Base-by-base conservation (phyloP, 768 basidiomycete genomes). In the Tylopilus sp. region DNA sequence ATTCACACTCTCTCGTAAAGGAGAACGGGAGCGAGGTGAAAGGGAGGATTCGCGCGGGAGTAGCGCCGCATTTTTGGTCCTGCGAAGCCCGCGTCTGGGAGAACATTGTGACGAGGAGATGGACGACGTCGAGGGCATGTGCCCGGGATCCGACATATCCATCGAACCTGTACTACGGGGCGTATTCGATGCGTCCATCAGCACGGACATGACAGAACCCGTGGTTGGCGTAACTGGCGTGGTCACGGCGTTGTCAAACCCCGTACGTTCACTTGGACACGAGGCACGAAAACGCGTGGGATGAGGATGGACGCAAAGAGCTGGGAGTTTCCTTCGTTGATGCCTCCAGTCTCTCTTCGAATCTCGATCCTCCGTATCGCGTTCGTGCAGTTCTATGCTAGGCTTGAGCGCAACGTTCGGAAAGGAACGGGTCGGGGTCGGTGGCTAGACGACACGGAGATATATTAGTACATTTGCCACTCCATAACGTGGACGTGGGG, bases 31-130 rank as follows among this genome's bases (percentile, higher is more conserved):
- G 55, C 57, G 57, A 45, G 54, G 36, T 21, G 59, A 68, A 28
- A 52, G 41, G 1, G 70, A 59, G 30, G 65, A 62, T 54, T 59
- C 69, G 41, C 60, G 49, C n/a, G 67, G 65, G 21, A 67, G 61
- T 21, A 69, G 48, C 50, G 69, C 61, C 58, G 74, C 62, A 29
- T 69, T 71, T 54, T 72, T 73, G 56, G 69, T 71, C 50, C 75
- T 74, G 46, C 74, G 74, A 12, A 78, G 58, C 14, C 69, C 71
- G n/a, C 67, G 73, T 17, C 43, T 58, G 54, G 70, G 68, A 36
- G 59, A 66, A 46, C 57, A 63, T 22, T 54, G 61, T 25, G 64
- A 68, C 1, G 70, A 66, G 2, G 62, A 57, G 36, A 58, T 16
- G 25, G 63, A 70, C 43, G 48, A 41, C 43, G 58, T 64, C 34